Conservation (phyloP, 2,329 filamentous ascomycete genomes). For the Verticillium dahliae region DNA sequence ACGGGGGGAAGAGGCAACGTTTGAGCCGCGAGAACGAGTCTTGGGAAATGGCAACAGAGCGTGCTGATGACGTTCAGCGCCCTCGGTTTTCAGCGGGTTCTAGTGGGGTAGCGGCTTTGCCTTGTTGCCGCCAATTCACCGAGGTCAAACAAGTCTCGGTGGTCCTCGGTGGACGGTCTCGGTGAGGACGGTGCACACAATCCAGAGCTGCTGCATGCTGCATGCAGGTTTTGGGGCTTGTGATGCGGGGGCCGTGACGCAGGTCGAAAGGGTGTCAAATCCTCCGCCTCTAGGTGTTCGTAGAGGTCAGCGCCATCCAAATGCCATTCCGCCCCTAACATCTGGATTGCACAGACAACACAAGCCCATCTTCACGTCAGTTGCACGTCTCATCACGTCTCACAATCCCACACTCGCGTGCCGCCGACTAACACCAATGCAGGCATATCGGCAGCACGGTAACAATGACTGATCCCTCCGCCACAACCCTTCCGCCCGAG, state of each 20-base stretch:
- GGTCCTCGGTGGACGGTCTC: neutral
- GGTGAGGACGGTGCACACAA: neutral
- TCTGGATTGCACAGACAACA: too few species aligned
- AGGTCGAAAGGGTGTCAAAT: too few species aligned
- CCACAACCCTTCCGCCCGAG: constrained; percentile 46
- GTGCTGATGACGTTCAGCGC: neutral
- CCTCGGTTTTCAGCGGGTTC: neutral
- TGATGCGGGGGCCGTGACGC: too few species aligned
- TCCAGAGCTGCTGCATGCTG: too few species aligned
- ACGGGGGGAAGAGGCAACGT: neutral
- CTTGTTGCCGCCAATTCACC: neutral
- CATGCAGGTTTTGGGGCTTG: too few species aligned
- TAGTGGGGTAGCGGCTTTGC: neutral
- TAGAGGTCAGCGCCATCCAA: too few species aligned
- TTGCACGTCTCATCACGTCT: too few species aligned
- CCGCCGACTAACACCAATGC: neutral
- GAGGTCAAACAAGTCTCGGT: neutral
- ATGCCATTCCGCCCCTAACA: too few species aligned
- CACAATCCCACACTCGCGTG: too few species aligned
- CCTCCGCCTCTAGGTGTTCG: neutral
- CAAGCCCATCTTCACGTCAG: too few species aligned
- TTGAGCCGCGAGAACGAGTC: neutral
- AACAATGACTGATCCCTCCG: neutral
- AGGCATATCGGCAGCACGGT: neutral
- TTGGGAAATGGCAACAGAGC: neutral